A percentile compares a stretch with the other conserved stretches of the same genome.
Evolutionary conservation across 139 green algal species (phyloP).

Genomic region (Tetradesmus lagerheimii): DNA sequence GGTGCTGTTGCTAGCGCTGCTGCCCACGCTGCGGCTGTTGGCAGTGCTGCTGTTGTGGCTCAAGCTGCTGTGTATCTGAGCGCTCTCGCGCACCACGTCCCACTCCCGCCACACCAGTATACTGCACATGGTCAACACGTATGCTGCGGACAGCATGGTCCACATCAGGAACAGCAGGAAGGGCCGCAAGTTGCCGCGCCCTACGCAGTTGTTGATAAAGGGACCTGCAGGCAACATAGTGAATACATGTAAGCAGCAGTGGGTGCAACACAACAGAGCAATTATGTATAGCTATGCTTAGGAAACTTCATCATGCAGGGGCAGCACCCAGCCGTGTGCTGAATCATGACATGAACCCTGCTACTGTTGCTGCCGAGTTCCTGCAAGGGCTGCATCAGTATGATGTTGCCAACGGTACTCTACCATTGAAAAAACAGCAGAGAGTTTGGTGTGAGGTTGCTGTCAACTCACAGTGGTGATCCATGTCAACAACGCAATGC

Average conservation of each 20-base stretch:
- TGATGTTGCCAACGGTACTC: too few species aligned
- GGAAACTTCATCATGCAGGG: neutral
- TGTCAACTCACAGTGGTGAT: constrained; percentile 73
- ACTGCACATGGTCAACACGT: constrained; percentile 21
- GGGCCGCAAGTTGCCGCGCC: constrained; percentile 58
- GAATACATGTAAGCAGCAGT: neutral
- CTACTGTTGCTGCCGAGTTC: neutral
- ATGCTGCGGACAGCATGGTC: constrained; percentile 33
- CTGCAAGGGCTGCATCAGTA: too few species aligned
- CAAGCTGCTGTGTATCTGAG: neutral
- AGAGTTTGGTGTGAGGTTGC: too few species aligned
- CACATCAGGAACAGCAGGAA: constrained; percentile 63
- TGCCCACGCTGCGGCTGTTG: neutral
- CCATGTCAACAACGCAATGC: constrained; percentile 63
- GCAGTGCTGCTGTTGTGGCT: neutral
- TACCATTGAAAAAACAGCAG: too few species aligned
- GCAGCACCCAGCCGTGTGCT: neutral
- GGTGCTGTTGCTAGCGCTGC: neutral
- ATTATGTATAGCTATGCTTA: too few species aligned
- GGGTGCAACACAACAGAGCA: neutral
- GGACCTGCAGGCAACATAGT: neutral
- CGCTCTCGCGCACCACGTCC: neutral
- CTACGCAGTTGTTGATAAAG: constrained; percentile 26
- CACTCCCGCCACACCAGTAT: constrained; percentile 13
- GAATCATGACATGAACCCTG: too few species aligned